Evolutionary conservation across 805 yeast genomes (phyloP), one percentile per base, ranked within the genome.

Genomic region (Wickerhamiella brachini): DNA sequence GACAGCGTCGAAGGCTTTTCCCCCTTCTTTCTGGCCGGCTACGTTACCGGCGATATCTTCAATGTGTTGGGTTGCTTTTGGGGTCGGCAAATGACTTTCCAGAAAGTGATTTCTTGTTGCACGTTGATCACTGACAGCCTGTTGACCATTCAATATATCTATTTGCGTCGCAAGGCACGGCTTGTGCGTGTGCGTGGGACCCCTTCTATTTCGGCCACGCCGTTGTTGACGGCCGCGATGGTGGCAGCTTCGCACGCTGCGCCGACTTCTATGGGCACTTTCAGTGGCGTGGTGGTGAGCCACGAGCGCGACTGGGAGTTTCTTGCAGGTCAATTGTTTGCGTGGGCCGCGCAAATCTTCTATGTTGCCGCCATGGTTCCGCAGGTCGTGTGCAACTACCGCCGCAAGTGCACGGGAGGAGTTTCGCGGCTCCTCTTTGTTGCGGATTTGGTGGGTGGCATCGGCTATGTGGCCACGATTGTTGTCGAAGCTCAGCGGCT

Each of bases 331-430:
- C 60, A 58, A 48, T 45, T 54, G 41, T 52, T 55, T 51, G 56
- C 62, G 6, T 59, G 60, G 60, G 47, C 49, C 21, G 62, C 62
- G 22, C 57, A 57, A 49, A 45, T 51, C 26, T 55, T 64, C 13
- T 64, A 63, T 48, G 56, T 62, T 10, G 46, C 56, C 21, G 64
- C 67, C 20, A 53, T 59, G 21, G 50, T 74, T 12, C 76, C 77
- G 0, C 77, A 73, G 56, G 71, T 71, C 18, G 18, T 57, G 37
- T 59, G 61, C 43, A 72, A 70, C 56, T 65, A 63, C 57, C 54
- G 56, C 44, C 59, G 60, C 38, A 68, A 65, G 49, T 69, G 74
- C 39, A 72, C 77, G 5, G 78, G 76, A 20, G 61, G 63, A 6
- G 62, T 64, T 31, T 59, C 64, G 26, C 51, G 57, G 34, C 53